Conservation (phyloP, 768 basidiomycete species). For the Rhodotorula kratochvilovae region DNA sequence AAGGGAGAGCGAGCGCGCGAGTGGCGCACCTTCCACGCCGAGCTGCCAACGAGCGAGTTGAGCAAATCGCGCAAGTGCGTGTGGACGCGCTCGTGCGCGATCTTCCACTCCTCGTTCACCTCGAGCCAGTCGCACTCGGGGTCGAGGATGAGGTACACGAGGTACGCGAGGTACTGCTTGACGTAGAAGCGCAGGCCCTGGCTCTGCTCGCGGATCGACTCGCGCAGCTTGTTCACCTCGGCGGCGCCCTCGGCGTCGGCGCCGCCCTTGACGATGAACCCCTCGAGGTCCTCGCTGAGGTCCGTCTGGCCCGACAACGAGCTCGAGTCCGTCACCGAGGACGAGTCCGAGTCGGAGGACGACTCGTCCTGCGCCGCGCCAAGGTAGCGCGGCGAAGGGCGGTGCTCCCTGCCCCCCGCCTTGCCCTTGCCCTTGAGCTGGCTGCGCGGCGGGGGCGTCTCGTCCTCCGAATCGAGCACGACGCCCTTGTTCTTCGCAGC, state of each 20-base stretch:
- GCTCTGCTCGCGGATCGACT: neutral
- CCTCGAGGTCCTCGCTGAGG: neutral
- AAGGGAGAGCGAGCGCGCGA: neutral
- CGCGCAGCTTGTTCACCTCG: constrained; percentile 2
- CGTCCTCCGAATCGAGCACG: constrained; percentile 23
- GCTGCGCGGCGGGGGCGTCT: neutral
- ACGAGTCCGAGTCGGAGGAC: neutral
- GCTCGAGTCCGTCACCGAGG: neutral
- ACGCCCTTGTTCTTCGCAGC: neutral
- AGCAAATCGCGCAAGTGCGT: neutral
- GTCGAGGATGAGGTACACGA: constrained; percentile 18
- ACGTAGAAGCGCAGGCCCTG: constrained; percentile 4
- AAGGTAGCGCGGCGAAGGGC: neutral
- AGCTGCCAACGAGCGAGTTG: neutral
- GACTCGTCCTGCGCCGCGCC: neutral
- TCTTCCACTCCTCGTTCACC: neutral
- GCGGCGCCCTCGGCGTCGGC: neutral
- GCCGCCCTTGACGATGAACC: constrained; percentile 1
- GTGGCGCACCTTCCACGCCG: constrained; percentile 16
- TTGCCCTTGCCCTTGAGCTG: too few relatives aligned
- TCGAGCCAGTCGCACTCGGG: constrained; percentile 26
- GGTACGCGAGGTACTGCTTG: constrained; percentile 27
- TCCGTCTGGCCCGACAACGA: neutral
- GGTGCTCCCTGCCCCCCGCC: too few relatives aligned
- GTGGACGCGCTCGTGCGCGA: constrained; percentile 3